phyloP scores from a whole-genome alignment of 2,329 filamentous ascomycete species.

The Eurotiales sp. region DNA sequence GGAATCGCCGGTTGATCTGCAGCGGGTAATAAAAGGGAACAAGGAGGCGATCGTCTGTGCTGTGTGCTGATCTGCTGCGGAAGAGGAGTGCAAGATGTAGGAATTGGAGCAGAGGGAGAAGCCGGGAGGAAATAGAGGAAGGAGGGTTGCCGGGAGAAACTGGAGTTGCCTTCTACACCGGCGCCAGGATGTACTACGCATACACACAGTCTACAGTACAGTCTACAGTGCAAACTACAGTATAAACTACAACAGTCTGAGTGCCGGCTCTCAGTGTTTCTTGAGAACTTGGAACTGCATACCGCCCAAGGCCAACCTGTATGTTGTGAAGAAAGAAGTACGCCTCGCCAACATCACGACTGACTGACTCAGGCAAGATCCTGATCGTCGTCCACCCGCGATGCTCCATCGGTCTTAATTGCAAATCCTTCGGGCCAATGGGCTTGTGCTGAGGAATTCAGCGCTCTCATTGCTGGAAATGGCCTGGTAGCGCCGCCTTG shows the following conservation, averaged over 20 bases:
- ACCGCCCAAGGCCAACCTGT: too few relatives aligned
- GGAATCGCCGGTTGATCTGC: too few relatives aligned
- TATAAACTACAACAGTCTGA: too few relatives aligned
- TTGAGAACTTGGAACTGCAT: too few relatives aligned
- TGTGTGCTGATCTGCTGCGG: neutral
- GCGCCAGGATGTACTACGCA: too few relatives aligned
- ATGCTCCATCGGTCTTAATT: constrained; percentile 3
- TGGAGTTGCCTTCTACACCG: too few relatives aligned
- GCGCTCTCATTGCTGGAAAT: constrained; percentile 1
- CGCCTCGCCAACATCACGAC: neutral
- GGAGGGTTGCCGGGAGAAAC: too few relatives aligned
- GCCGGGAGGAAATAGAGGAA: neutral
- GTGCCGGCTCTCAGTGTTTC: too few relatives aligned
- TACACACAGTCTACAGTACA: too few relatives aligned
- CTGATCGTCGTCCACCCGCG: neutral
- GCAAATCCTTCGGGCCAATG: constrained; percentile 1
- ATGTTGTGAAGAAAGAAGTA: constrained; percentile 5
- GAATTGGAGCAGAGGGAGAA: too few relatives aligned
- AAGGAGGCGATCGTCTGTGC: constrained; percentile 6
- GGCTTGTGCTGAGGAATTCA: neutral
- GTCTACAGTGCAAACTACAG: too few relatives aligned
- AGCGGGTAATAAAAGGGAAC: constrained; percentile 3
- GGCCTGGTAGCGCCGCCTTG: neutral
- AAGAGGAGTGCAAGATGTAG: neutral
- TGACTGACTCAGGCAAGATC: too few relatives aligned